Base-by-base conservation (phyloP, 257 asterid genomes). In the Solanum medicagineum region DNA sequence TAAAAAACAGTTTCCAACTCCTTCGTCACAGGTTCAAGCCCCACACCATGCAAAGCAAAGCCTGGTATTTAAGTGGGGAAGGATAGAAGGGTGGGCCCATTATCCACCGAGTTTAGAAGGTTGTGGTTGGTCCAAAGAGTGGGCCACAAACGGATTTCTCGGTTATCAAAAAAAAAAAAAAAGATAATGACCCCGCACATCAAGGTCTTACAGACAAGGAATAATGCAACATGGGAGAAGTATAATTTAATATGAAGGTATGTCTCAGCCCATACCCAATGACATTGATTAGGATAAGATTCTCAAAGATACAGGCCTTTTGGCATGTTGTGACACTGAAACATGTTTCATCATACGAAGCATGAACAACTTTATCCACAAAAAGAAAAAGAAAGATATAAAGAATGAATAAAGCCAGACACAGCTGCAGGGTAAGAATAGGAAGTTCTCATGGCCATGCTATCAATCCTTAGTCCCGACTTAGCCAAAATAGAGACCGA, bases 211-310 rank as follows among this genome's bases (percentile, higher is more conserved):
- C 87, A 90, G 89, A 85, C 87, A 60, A 59, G 90, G 88, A 88
- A n/a, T 63, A 89, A 80, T 86, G 85, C 54, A 84, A 65, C 86
- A 87, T 85, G 87, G 90, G 83, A 26, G 81, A 63, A 80, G 55
- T 44, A 79, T 85, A 86, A 81, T 59, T 56, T 45, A 81, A 85
- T 82, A 84, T 90, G 65, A 86, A 87, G 87, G 84, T 84, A 53
- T 86, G 93, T 87, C 92, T 90, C 93, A 71, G 86, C 94, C 94
- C 98, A 91, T 92, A 91, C 92, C 89, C 66, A 24, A 81, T 88
- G 91, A 71, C 84, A 88, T n/a, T 84, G 88, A 88, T 77, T 13
- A 79, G 10, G 95, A 89, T 92, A 90, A 92, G 92, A 87, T 86
- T 86, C 87, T 86, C 82, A 84, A 12, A 45, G 86, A 85, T 75